Percentiles rank a stretch among this genome's conserved stretches.
Evolutionary conservation across 2,329 filamentous ascomycete species (phyloP).

Genomic region (Cordyceps militaris): DNA sequence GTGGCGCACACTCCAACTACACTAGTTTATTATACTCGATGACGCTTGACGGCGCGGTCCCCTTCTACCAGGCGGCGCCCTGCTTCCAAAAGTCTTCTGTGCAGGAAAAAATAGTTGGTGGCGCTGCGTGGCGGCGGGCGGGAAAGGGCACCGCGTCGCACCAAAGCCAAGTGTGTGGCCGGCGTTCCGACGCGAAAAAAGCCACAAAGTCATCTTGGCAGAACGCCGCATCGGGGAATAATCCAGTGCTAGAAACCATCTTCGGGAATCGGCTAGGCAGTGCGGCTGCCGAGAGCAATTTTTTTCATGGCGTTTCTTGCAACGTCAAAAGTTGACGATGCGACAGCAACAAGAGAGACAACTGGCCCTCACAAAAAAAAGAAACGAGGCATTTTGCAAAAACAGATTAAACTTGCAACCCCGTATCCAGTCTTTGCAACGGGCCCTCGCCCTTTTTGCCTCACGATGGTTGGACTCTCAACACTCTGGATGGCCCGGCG

Average conservation of each 20-base stretch:
- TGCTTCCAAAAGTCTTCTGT: conserved; percentile 1
- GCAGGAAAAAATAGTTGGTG: neutral
- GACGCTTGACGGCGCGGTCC: neutral
- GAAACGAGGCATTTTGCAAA: conserved; percentile 8
- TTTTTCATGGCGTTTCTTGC: neutral
- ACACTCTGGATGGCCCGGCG: neutral
- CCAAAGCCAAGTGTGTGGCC: neutral
- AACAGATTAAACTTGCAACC: neutral
- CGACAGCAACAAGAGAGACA: neutral
- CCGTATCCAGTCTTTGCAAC: neutral
- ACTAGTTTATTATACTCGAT: too few relatives aligned
- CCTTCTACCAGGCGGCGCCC: too few relatives aligned
- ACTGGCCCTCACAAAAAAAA: too few relatives aligned
- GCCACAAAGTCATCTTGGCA: conserved; percentile 5
- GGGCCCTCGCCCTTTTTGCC: neutral
- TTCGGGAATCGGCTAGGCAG: conserved; percentile 7
- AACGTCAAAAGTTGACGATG: neutral
- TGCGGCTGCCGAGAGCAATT: neutral
- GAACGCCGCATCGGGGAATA: conserved; percentile 7
- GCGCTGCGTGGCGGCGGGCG: conserved; percentile 1
- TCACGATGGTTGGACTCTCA: neutral
- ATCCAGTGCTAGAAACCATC: neutral
- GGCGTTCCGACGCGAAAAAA: neutral
- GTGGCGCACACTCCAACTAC: too few relatives aligned
- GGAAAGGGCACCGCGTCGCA: neutral